Evolutionary conservation across 495 filamentous ascomycete genomes (phyloP).

Genomic region (Tricharina praecox): DNA sequence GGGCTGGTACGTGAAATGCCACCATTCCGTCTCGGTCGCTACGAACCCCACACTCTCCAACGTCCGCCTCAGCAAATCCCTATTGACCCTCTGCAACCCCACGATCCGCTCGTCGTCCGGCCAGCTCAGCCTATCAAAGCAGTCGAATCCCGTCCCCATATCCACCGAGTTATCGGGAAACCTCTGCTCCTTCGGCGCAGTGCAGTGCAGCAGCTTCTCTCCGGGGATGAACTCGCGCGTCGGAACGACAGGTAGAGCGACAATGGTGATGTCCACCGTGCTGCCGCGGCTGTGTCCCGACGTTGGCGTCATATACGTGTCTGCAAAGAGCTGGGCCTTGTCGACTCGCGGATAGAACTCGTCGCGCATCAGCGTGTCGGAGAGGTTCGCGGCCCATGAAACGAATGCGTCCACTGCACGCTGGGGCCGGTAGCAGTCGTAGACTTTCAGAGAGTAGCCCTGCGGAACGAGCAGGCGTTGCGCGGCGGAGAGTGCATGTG

Average conservation of each 20-base stretch:
- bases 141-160: conserved; percentile 1
- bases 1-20: conserved; percentile 13
- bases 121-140: background rate
- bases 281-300: background rate
- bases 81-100: conserved; percentile 1
- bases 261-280: background rate
- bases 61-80: conserved; percentile 8
- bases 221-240: no score
- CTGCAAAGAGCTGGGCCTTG: background rate
- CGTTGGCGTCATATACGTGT: background rate
- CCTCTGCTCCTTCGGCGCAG: background rate
- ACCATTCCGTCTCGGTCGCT: conserved; percentile 11
- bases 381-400: background rate
- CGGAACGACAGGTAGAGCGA: background rate
- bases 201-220: background rate
- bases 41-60: conserved; percentile 11
- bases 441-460: background rate
- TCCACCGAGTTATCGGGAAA: background rate
- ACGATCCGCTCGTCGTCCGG: background rate
- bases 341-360: background rate
- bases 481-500: background rate
- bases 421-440: background rate
- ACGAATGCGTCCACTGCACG: background rate
- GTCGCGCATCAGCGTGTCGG: background rate
- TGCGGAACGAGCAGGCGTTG: background rate